These are phyloP conservation scores for Colletotrichum musicola DNA, from an alignment of 2,329 filamentous ascomycete species.

Conservation along the genomic window DNA sequence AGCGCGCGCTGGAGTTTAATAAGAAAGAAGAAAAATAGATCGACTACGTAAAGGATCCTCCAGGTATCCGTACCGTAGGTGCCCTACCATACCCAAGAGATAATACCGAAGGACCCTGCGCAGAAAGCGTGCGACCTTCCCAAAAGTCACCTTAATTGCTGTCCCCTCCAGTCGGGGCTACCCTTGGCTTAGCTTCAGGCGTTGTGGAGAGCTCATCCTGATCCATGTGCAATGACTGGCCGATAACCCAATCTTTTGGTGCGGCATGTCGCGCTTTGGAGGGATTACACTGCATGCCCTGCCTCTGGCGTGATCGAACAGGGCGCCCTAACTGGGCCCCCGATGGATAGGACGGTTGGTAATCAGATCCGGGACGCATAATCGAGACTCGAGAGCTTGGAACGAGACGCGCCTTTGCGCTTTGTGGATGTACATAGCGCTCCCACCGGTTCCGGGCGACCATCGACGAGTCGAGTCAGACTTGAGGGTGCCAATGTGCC, in stretches of 20 bases:
- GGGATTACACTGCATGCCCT: constrained; percentile 35
- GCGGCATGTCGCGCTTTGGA: constrained; percentile 35
- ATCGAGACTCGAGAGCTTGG: constrained; percentile 4
- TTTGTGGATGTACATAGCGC: constrained; percentile 24
- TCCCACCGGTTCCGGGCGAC: constrained; percentile 19
- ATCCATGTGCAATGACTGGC: constrained; percentile 33
- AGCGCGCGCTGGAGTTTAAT: constrained; percentile 33
- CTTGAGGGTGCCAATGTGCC: background rate
- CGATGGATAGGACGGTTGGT: constrained; percentile 29
- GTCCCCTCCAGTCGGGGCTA: constrained; percentile 34
- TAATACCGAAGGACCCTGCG: constrained; percentile 37
- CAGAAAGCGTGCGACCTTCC: constrained; percentile 27
- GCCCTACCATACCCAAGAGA: constrained; percentile 21
- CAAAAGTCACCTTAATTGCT: constrained; percentile 37
- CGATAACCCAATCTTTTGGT: constrained; percentile 30
- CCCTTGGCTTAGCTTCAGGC: constrained; percentile 37
- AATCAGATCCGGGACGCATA: constrained; percentile 33
- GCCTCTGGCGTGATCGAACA: constrained; percentile 40
- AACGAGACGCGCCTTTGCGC: constrained; percentile 14
- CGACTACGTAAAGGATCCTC: constrained; percentile 33
- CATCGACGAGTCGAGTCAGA: constrained; percentile 16
- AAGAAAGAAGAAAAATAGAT: constrained; percentile 26
- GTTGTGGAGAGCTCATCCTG: constrained; percentile 30
- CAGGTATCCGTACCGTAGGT: too few relatives aligned
- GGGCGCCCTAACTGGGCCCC: constrained; percentile 27